These are phyloP conservation scores for Stromatinia cepivora DNA, from an alignment of 2,329 filamentous ascomycete species.

Conservation along the genomic window DNA sequence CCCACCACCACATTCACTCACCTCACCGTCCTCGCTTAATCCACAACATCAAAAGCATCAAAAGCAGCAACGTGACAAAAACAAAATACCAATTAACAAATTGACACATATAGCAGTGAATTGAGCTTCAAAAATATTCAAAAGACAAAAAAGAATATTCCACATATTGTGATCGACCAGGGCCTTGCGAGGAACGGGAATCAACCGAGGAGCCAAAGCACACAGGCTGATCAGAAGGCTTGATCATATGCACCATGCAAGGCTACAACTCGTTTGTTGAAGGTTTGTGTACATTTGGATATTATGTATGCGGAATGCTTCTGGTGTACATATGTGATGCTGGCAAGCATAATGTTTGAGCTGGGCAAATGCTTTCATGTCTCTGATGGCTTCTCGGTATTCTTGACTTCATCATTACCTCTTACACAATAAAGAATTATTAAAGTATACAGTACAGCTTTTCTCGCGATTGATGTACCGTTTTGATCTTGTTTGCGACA, in stretches of 20 bases:
- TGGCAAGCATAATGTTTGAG: not conserved
- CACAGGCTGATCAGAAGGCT: not conserved
- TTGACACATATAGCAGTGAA: not conserved
- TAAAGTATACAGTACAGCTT: not conserved
- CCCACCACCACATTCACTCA: not conserved
- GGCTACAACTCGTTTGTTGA: not conserved
- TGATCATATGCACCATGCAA: constrained; percentile 1
- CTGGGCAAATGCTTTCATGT: not conserved
- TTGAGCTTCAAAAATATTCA: not conserved
- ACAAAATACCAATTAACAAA: not conserved
- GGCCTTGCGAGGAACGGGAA: not conserved
- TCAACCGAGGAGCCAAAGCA: not conserved
- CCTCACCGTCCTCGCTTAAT: not conserved
- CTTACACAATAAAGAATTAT: not conserved
- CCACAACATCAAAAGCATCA: not conserved
- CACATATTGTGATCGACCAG: not conserved
- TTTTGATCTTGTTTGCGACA: not conserved
- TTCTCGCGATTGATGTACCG: not conserved
- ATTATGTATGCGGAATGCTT: not conserved
- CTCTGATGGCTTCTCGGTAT: not conserved
- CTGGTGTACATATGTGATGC: not conserved
- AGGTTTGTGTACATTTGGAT: not conserved
- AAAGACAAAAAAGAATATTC: not conserved
- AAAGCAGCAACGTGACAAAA: not conserved
- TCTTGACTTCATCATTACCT: not conserved